phyloP scores from a whole-genome alignment of 176 grass and related monocot species.

The Alloteropsis semialata region DNA sequence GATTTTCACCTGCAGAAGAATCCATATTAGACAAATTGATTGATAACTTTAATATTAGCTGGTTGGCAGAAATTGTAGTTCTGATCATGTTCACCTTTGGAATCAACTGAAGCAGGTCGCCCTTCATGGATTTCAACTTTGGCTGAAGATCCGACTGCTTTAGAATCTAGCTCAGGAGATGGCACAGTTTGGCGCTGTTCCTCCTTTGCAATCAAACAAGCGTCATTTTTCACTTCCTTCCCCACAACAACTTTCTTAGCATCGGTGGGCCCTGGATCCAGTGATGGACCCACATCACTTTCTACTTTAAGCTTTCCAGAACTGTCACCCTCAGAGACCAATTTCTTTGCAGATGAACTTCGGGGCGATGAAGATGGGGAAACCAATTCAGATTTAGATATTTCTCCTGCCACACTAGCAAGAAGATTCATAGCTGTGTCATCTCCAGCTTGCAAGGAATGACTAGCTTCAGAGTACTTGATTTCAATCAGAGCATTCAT shows the following conservation, averaged over 20 bases:
- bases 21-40: constrained; percentile 5
- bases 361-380: constrained; percentile 45
- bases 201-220: constrained; percentile 18
- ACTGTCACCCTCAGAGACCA: constrained; percentile 32
- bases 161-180: constrained; percentile 24
- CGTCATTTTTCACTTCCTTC: constrained; percentile 36
- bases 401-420: constrained; percentile 90
- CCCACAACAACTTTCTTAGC: constrained; percentile 29
- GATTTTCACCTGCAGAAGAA: constrained; percentile 20
- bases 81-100: constrained; percentile 34
- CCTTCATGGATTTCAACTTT: constrained; percentile 35
- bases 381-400: constrained; percentile 76
- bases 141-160: constrained; percentile 31
- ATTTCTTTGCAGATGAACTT: constrained; percentile 40
- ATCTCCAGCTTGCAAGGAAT: constrained; percentile 63
- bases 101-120: constrained; percentile 12
- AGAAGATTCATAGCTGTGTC: constrained; percentile 93
- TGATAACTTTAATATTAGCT: neutral
- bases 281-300: constrained; percentile 33
- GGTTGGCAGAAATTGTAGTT: neutral
- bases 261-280: constrained; percentile 31
- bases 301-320: constrained; percentile 39
- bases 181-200: neutral
- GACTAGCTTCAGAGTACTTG: constrained; percentile 64
- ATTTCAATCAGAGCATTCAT: constrained; percentile 95